Evolutionary conservation across 1,284 basidiomycete genomes (phyloP), one percentile per base, ranked within the genome.

Genomic region (Ustilago vetiveriae): DNA sequence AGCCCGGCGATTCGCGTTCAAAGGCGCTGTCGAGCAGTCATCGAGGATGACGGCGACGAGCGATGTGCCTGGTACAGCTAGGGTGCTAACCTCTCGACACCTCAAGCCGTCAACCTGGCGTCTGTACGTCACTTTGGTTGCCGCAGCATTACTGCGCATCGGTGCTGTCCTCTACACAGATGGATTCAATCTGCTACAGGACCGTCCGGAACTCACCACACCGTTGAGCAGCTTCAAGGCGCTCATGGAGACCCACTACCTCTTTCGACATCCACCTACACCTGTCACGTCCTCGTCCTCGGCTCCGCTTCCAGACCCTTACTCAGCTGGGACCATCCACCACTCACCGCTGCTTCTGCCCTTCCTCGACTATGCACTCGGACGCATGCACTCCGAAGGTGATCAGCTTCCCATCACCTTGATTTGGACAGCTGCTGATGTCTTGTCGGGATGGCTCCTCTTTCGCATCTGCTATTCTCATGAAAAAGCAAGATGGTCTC

Each of bases 321-420:
- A 37, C 26, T 57, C 9, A 36, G 37, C 43, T 23, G 75, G 38
- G 23, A 64, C 63, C n/a, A 67, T 67, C 19, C 48, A 53, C 13
- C 71, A 94, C 91, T 92, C 92, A 1, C 92, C 92, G 1, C 80
- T 95, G 6, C 85, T 90, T 88, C 4, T 72, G 89, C 27, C 74
- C 90, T 3, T 89, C 89, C 16, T 83, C 84, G 24, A 64, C 38
- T 22, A 26, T 29, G 56, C 57, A 9, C 16, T 57, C 3, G 29
- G 48, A 3, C 50, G 50, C 26, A n/a, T 54, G 1, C 35, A 54
- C 1, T 30, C 29, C 5, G 4, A 7, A 1, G 54, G 27, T 4
- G 87, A 87, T 6, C 75, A 81, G 11, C 65, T 82, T 13, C 80
- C 85, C 6, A 84, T 87, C 10, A 86, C 88, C 1, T 42, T 90